Conservation (phyloP, 495 filamentous ascomycete species). For the Penicillium samsonianum region DNA sequence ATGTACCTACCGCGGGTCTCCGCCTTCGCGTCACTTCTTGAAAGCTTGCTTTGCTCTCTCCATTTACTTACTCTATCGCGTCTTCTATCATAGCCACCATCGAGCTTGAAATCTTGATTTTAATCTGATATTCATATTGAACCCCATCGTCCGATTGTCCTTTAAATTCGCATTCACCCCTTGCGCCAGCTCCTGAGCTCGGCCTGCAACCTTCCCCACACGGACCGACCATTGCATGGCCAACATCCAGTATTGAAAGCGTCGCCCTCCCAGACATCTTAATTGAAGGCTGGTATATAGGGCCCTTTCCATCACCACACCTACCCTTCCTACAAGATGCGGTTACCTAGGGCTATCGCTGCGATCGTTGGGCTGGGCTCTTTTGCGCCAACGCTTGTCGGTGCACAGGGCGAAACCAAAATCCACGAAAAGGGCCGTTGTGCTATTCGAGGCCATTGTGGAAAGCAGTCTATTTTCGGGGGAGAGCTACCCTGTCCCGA, state of each 20-base stretch:
- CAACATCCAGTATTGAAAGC: slow-evolving; percentile 7
- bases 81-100: not conserved
- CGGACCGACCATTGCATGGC: slow-evolving; percentile 16
- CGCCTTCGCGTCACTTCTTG: slow-evolving; percentile 24
- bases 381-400: slow-evolving; percentile 32
- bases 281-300: not conserved
- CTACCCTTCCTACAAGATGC: slow-evolving; percentile 30
- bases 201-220: slow-evolving; percentile 13
- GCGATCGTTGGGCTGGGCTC: slow-evolving; percentile 34
- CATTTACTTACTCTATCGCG: not conserved
- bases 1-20: slow-evolving; percentile 22
- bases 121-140: not conserved
- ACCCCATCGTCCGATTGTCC: not conserved
- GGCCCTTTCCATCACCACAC: not conserved
- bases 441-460: slow-evolving; percentile 88
- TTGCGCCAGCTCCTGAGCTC: slow-evolving; percentile 6
- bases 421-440: slow-evolving; percentile 89
- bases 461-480: slow-evolving; percentile 84
- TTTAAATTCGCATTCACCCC: not conserved
- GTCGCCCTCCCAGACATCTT: not conserved
- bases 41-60: slow-evolving; percentile 8
- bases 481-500: slow-evolving; percentile 90
- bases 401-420: slow-evolving; percentile 48
- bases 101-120: not conserved
- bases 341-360: slow-evolving; percentile 34